Evolutionary conservation across 139 green algal species (phyloP).

Genomic region (Edaphochlamys debaryana): DNA sequence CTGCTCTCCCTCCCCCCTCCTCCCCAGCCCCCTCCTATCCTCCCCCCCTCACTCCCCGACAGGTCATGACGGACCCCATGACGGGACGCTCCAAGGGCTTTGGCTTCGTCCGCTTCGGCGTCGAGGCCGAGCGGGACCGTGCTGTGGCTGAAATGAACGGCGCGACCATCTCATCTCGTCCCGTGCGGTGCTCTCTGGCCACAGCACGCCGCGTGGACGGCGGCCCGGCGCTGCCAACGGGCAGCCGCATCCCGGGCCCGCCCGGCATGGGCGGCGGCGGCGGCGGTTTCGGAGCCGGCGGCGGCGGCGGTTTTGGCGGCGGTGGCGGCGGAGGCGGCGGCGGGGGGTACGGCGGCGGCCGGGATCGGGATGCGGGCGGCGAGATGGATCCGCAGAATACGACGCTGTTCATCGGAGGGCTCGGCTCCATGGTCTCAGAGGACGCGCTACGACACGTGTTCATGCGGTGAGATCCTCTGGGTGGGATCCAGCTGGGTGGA

Average conservation of each 20-base stretch:
- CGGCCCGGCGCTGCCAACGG: neutral
- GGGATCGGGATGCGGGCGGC: too few species aligned
- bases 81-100: conserved; percentile 93
- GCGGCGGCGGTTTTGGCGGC: too few species aligned
- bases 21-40: too few species aligned
- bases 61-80: conserved; percentile 86
- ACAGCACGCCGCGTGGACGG: conserved; percentile 58
- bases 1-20: neutral
- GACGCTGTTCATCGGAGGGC: conserved; percentile 90
- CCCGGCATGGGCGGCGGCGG: too few species aligned
- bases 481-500: too few species aligned
- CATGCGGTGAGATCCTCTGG: too few species aligned
- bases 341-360: too few species aligned
- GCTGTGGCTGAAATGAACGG: conserved; percentile 86
- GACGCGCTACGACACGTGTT: conserved; percentile 84
- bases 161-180: conserved; percentile 63
- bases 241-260: too few species aligned
- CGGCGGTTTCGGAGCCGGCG: too few species aligned
- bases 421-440: conserved; percentile 73
- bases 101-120: conserved; percentile 94
- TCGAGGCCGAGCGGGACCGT: conserved; percentile 85
- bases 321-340: too few species aligned
- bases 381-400: conserved; percentile 88
- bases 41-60: neutral
- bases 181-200: conserved; percentile 83